Evolutionary conservation across 208 protist genomes (phyloP).

Genomic region (Crithidia mellificae): DNA sequence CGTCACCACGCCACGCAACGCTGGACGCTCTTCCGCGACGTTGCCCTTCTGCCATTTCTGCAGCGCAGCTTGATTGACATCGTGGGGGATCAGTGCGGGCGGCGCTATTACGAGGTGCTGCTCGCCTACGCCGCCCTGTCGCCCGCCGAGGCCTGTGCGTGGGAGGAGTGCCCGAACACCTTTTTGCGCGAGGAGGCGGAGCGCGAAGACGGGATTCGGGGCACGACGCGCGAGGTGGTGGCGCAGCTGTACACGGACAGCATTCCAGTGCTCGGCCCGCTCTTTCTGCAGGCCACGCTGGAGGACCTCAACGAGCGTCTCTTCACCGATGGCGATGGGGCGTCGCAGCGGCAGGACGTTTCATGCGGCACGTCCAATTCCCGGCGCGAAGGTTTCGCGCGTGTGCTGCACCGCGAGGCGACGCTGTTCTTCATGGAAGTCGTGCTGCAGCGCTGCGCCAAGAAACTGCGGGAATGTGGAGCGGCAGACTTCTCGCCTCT

Average conservation of each 20-base stretch:
- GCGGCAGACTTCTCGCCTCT: slow-evolving; percentile 39
- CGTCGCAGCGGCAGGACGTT: background rate
- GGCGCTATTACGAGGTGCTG: slow-evolving; percentile 39
- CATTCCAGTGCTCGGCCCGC: slow-evolving; percentile 37
- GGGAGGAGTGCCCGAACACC: slow-evolving; percentile 39
- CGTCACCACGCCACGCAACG: slow-evolving; percentile 27
- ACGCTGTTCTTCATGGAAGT: slow-evolving; percentile 54
- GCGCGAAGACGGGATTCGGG: slow-evolving; percentile 45
- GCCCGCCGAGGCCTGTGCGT: slow-evolving; percentile 27
- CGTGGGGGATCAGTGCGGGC: slow-evolving; percentile 25
- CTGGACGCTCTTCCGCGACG: slow-evolving; percentile 30
- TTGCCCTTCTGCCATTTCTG: slow-evolving; percentile 25
- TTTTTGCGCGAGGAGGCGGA: slow-evolving; percentile 68
- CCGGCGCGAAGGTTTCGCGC: background rate
- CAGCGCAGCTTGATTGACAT: slow-evolving; percentile 23
- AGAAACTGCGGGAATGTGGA: slow-evolving; percentile 34
- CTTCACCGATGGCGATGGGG: background rate
- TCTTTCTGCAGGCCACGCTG: slow-evolving; percentile 46
- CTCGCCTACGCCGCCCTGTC: slow-evolving; percentile 38
- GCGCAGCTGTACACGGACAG: slow-evolving; percentile 34
- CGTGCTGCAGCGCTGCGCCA: slow-evolving; percentile 34
- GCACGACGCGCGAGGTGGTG: slow-evolving; percentile 48
- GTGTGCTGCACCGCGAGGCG: slow-evolving; percentile 44
- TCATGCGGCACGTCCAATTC: background rate
- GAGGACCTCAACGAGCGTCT: slow-evolving; percentile 39